phyloP scores from a whole-genome alignment of 2,329 filamentous ascomycete species.

The Cryphonectria japonica region DNA sequence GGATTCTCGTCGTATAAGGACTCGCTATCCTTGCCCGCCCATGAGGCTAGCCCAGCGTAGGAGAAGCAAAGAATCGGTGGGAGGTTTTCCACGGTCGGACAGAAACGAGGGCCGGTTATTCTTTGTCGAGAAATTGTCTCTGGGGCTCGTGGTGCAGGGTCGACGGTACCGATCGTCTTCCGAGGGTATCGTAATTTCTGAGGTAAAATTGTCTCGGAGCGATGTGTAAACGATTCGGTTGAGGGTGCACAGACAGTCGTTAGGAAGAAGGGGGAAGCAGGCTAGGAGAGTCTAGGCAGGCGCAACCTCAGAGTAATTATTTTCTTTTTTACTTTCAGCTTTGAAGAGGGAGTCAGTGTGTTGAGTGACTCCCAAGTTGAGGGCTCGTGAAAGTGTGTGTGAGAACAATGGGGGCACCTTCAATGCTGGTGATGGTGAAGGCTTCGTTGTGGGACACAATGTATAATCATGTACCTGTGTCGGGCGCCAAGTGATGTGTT shows the following conservation, averaged over 20 bases:
- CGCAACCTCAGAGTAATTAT: not conserved
- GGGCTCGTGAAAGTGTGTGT: not conserved
- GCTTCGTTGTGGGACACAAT: slow-evolving; percentile 7
- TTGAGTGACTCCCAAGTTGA: not conserved
- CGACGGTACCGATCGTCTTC: slow-evolving; percentile 24
- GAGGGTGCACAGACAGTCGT: slow-evolving; percentile 17
- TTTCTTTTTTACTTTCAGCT: not conserved
- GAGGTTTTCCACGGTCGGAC: not conserved
- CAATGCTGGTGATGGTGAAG: not conserved
- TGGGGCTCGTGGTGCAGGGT: slow-evolving; percentile 23
- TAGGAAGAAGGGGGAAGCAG: not conserved
- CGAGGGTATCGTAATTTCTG: slow-evolving; percentile 18
- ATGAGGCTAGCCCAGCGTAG: slow-evolving; percentile 9
- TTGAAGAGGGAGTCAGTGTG: not conserved
- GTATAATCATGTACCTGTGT: slow-evolving; percentile 11
- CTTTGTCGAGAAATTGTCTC: slow-evolving; percentile 22
- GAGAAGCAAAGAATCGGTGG: not conserved
- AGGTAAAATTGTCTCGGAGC: slow-evolving; percentile 24
- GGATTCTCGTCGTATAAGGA: slow-evolving; percentile 25
- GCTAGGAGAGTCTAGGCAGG: not conserved
- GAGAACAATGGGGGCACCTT: not conserved
- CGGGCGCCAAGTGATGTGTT: slow-evolving; percentile 14
- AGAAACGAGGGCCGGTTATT: slow-evolving; percentile 14
- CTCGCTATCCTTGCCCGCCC: slow-evolving; percentile 26
- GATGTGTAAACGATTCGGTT: slow-evolving; percentile 11